Evolutionary conservation across 2,329 filamentous ascomycete genomes (phyloP).

Genomic region (Emmonsiellopsis sp.): DNA sequence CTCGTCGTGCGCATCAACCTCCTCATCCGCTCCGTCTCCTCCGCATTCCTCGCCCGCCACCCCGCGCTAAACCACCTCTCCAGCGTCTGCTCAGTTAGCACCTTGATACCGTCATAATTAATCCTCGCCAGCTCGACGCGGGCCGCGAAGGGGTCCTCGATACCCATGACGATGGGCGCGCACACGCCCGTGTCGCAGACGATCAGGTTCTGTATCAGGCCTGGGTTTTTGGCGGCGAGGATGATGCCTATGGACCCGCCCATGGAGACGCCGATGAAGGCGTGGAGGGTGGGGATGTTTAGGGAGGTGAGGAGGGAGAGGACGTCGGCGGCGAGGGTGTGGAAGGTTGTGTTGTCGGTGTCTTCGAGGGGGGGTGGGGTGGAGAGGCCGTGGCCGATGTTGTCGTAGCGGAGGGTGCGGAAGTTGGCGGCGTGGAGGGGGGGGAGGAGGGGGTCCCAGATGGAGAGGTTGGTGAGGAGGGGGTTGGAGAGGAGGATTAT

Average conservation of each 20-base stretch:
- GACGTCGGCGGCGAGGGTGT: conserved; percentile 32
- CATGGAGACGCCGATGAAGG: conserved; percentile 41
- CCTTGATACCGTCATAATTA: conserved; percentile 24
- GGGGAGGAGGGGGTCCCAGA: conserved; percentile 35
- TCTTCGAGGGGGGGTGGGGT: conserved; percentile 17
- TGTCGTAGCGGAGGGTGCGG: conserved; percentile 36
- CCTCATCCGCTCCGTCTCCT: conserved; percentile 29
- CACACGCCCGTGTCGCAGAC: conserved; percentile 34
- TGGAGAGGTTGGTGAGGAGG: conserved; percentile 26
- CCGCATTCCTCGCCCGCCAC: conserved; percentile 28
- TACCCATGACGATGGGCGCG: conserved; percentile 30
- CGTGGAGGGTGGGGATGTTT: conserved; percentile 14
- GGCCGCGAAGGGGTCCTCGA: conserved; percentile 28
- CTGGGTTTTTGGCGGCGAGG: conserved; percentile 32
- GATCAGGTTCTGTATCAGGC: conserved; percentile 29
- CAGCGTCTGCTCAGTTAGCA: conserved; percentile 24
- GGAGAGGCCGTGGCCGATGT: conserved; percentile 37
- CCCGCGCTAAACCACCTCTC: conserved; percentile 35
- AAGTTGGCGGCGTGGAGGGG: conserved; percentile 28
- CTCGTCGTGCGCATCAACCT: conserved; percentile 29
- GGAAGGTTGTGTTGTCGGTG: conserved; percentile 27
- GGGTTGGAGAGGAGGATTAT: conserved; percentile 35
- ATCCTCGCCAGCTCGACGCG: conserved; percentile 27
- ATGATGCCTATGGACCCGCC: conserved; percentile 34
- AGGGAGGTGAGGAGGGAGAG: conserved; percentile 26